A percentile compares a stretch with the other conserved stretches of the same genome.
Evolutionary conservation across 2,329 filamentous ascomycete genomes (phyloP).

Genomic region (Neophaeococcomyces aloes): DNA sequence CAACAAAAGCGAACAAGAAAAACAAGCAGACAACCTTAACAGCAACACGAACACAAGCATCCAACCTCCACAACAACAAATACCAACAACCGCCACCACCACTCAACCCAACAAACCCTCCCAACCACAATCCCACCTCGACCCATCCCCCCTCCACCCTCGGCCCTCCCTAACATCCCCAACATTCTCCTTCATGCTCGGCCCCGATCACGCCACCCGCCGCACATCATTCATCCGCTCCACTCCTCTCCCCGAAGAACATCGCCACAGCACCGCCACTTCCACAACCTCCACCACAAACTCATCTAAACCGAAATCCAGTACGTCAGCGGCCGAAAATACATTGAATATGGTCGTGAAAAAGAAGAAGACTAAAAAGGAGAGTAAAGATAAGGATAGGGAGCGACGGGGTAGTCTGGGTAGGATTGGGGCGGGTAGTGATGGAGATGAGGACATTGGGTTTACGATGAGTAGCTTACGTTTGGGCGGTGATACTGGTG

Average conservation of each 20-base stretch:
- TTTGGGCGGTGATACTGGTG: no score
- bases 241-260: conserved; percentile 35
- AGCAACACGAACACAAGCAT: no score
- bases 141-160: conserved; percentile 8
- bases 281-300: conserved; percentile 14
- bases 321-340: conserved; percentile 29
- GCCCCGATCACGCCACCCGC: conserved; percentile 33
- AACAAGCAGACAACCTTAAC: no score
- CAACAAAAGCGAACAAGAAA: neutral
- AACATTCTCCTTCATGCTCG: conserved; percentile 43
- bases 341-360: conserved; percentile 20
- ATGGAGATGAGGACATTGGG: no score
- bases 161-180: conserved; percentile 37
- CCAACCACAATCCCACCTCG: neutral
- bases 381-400: conserved; percentile 24
- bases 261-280: conserved; percentile 24
- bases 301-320: conserved; percentile 33
- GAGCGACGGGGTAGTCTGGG: no score
- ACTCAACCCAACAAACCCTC: no score
- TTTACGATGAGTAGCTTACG: no score
- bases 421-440: no score
- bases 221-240: conserved; percentile 38
- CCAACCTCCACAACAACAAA: conserved; percentile 9
- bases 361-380: conserved; percentile 22
- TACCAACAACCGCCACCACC: neutral